Evolutionary conservation across 306 rosid species (phyloP).

Genomic region (Acacia confusa): DNA sequence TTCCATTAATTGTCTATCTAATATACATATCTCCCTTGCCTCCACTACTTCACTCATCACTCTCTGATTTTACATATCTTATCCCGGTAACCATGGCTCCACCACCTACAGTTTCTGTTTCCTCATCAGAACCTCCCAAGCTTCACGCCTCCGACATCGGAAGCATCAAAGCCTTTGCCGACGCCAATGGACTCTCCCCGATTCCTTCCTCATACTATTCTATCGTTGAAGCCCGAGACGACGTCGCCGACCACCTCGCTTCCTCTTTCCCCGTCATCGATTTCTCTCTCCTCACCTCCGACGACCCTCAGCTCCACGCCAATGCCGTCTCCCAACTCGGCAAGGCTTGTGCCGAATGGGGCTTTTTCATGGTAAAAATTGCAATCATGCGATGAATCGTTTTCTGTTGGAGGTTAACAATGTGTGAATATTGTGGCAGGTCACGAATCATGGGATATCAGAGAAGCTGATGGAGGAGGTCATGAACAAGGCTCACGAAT

Average conservation of each 20-base stretch:
- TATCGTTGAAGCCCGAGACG: constrained; percentile 24
- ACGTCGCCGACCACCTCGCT: constrained; percentile 37
- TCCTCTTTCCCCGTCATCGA: constrained; percentile 50
- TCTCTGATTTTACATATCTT: background rate
- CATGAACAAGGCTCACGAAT: constrained; percentile 33
- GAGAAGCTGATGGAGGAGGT: constrained; percentile 42
- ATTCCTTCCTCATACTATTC: constrained; percentile 48
- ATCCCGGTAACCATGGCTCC: constrained; percentile 30
- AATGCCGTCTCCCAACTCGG: constrained; percentile 28
- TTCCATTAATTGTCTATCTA: background rate
- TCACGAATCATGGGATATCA: constrained; percentile 56
- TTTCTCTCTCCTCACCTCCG: constrained; percentile 42
- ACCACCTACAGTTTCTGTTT: background rate
- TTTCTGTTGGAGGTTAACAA: background rate
- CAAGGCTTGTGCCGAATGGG: constrained; percentile 52
- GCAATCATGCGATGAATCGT: too few species aligned
- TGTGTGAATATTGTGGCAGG: constrained; percentile 27
- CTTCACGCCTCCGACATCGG: constrained; percentile 30
- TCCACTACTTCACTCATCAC: background rate
- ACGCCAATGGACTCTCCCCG: constrained; percentile 25
- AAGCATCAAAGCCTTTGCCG: constrained; percentile 45
- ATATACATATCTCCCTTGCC: background rate
- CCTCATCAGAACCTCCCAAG: background rate
- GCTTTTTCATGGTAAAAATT: constrained; percentile 44
- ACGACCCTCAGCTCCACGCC: constrained; percentile 35